phyloP scores from a whole-genome alignment of 805 yeast species.

The Komagataella pseudopastoris region DNA sequence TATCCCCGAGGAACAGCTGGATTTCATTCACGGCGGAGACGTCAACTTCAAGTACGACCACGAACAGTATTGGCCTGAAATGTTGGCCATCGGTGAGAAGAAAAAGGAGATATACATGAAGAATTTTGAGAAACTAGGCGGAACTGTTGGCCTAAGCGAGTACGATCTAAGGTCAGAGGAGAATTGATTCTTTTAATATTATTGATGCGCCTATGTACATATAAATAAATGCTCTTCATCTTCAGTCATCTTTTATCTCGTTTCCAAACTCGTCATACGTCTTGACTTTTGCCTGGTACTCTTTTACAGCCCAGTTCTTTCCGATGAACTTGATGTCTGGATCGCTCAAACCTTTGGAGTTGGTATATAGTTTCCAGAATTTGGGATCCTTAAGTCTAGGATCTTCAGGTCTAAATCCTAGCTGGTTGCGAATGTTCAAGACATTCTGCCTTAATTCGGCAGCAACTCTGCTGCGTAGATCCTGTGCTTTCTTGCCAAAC shows the following conservation, averaged over 20 bases:
- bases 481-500: constrained; percentile 48
- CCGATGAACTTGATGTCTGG: constrained; percentile 65
- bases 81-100: constrained; percentile 39
- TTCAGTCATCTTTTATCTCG: constrained; percentile 5
- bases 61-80: constrained; percentile 55
- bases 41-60: constrained; percentile 69
- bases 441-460: constrained; percentile 53
- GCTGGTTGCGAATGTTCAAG: constrained; percentile 26
- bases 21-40: constrained; percentile 60
- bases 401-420: constrained; percentile 48
- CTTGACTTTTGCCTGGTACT: constrained; percentile 37
- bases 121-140: constrained; percentile 55
- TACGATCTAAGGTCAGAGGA: constrained; percentile 37
- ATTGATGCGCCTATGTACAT: neutral
- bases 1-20: constrained; percentile 64
- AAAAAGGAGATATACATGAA: constrained; percentile 42
- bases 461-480: constrained; percentile 60
- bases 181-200: neutral
- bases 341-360: constrained; percentile 50
- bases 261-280: constrained; percentile 18
- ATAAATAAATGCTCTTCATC: neutral
- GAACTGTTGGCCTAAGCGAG: constrained; percentile 58
- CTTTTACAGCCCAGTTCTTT: constrained; percentile 68
- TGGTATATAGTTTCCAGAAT: constrained; percentile 66
- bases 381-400: constrained; percentile 48